Conservation (phyloP, 768 basidiomycete genomes). For the Pisolithus sp. region DNA sequence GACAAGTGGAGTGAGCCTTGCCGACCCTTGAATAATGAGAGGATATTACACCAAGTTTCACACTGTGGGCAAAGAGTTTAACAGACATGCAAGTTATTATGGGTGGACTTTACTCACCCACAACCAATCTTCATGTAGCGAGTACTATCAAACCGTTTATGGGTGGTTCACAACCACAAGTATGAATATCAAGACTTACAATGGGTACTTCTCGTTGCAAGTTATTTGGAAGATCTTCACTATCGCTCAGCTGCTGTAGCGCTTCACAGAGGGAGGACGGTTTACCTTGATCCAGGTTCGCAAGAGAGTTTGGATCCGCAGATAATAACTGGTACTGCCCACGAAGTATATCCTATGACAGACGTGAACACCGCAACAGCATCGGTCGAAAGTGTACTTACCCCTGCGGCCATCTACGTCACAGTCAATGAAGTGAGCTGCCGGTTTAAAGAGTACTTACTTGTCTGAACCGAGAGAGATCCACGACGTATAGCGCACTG, state of each 20-base stretch:
- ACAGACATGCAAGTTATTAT: neutral
- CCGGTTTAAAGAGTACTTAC: constrained; percentile 29
- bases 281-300: constrained; percentile 89
- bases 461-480: constrained; percentile 91
- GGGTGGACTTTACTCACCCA: constrained; percentile 56
- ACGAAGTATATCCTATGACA: constrained; percentile 69
- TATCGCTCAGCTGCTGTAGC: neutral
- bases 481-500: constrained; percentile 93
- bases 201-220: constrained; percentile 90
- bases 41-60: constrained; percentile 90
- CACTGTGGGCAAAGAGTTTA: constrained; percentile 46
- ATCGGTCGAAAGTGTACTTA: constrained; percentile 20
- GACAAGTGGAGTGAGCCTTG: neutral
- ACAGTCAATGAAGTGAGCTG: constrained; percentile 1
- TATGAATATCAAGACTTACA: constrained; percentile 41
- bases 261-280: neutral
- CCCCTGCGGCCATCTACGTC: constrained; percentile 50
- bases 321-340: constrained; percentile 92
- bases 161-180: neutral
- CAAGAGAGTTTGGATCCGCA: constrained; percentile 87
- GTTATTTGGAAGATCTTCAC: constrained; percentile 88
- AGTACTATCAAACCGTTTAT: constrained; percentile 46
- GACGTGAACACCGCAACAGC: neutral
- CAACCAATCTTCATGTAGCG: constrained; percentile 89
- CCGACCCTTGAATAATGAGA: neutral